These are phyloP conservation scores for Coemansia asiatica DNA, from an alignment of 192 early-diverging fungal species.

Conservation along the genomic window DNA sequence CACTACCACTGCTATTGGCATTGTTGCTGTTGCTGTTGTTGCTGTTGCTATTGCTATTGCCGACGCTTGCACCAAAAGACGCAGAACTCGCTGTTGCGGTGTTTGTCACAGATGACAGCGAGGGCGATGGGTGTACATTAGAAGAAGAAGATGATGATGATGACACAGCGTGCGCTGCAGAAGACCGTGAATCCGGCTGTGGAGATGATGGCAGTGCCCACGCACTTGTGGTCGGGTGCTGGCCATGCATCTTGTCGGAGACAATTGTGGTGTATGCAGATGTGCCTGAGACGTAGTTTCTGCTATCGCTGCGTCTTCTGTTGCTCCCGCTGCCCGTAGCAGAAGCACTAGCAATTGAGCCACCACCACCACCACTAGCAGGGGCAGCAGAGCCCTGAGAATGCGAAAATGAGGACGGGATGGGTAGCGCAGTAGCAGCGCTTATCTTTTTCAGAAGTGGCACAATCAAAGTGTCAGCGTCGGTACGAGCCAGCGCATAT, in stretches of 20 bases:
- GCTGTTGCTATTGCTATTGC: slow-evolving; percentile 4
- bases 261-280: neutral
- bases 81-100: neutral
- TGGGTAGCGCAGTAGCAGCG: slow-evolving; percentile 33
- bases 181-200: neutral
- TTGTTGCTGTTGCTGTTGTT: slow-evolving; percentile 5
- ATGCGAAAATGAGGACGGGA: slow-evolving; percentile 25
- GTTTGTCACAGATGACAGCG: slow-evolving; percentile 1
- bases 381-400: neutral
- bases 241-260: neutral
- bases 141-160: neutral
- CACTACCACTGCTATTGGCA: too few relatives aligned
- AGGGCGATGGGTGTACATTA: neutral
- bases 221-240: neutral
- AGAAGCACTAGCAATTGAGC: too few relatives aligned
- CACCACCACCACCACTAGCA: neutral
- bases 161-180: neutral
- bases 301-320: slow-evolving; percentile 8
- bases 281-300: neutral
- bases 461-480: slow-evolving; percentile 42
- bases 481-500: slow-evolving; percentile 47
- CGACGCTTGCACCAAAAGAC: neutral
- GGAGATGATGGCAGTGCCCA: neutral
- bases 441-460: slow-evolving; percentile 37
- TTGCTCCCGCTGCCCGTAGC: neutral